Evolutionary conservation across 2,329 filamentous ascomycete genomes (phyloP).

Genomic region (Pseudocercospora ulei): DNA sequence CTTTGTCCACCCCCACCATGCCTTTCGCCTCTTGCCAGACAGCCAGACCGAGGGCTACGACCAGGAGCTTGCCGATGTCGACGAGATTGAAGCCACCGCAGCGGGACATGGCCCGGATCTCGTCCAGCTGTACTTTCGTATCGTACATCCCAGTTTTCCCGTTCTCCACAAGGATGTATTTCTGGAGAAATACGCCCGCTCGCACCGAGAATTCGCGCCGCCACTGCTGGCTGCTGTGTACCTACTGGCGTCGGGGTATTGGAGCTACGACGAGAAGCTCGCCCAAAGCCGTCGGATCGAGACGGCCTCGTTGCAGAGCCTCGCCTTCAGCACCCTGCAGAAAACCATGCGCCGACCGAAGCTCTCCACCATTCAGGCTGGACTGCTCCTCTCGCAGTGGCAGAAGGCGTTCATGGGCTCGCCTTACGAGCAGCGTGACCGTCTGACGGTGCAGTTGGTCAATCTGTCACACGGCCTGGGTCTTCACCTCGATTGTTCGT

Average conservation of each 20-base stretch:
- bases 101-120: slow-evolving; percentile 60
- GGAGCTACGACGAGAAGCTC: slow-evolving; percentile 49
- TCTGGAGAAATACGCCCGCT: slow-evolving; percentile 51
- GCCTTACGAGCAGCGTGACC: slow-evolving; percentile 21
- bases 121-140: slow-evolving; percentile 63
- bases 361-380: slow-evolving; percentile 37
- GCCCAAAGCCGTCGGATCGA: slow-evolving; percentile 40
- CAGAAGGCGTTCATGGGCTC: slow-evolving; percentile 31
- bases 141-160: slow-evolving; percentile 51
- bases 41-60: slow-evolving; percentile 23
- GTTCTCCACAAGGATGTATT: slow-evolving; percentile 54
- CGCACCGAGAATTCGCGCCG: slow-evolving; percentile 51
- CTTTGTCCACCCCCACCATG: slow-evolving; percentile 64
- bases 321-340: slow-evolving; percentile 35
- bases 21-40: slow-evolving; percentile 61
- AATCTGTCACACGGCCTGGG: slow-evolving; percentile 37
- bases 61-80: slow-evolving; percentile 43
- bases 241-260: slow-evolving; percentile 54
- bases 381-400: slow-evolving; percentile 33
- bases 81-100: slow-evolving; percentile 61
- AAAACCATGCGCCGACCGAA: slow-evolving; percentile 37
- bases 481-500: slow-evolving; percentile 31
- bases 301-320: slow-evolving; percentile 29
- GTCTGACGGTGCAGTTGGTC: slow-evolving; percentile 34
- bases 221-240: slow-evolving; percentile 53